phyloP scores from a whole-genome alignment of 140 eudicot species.

The Bidens hawaiensis region DNA sequence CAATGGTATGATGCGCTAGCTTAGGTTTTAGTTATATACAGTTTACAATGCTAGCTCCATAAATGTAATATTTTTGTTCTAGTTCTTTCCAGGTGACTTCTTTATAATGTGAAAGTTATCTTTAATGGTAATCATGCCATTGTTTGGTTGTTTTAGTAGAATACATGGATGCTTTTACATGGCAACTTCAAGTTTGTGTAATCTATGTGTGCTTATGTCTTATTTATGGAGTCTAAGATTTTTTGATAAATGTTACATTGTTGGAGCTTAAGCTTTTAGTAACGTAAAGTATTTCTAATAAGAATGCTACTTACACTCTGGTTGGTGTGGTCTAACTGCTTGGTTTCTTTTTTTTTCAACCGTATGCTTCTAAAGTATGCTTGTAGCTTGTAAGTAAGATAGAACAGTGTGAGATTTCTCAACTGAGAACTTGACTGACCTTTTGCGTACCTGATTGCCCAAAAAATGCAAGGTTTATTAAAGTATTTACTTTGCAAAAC shows the following conservation, averaged over 20 bases:
- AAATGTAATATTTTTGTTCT: background rate
- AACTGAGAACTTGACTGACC: background rate
- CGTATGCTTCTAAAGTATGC: background rate
- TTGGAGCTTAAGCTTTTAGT: constrained; percentile 7
- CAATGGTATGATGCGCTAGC: constrained; percentile 9
- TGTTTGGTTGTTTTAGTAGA: background rate
- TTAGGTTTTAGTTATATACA: background rate
- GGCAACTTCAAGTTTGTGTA: background rate
- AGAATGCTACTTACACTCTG: background rate
- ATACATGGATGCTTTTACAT: background rate
- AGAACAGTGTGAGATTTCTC: too few relatives aligned
- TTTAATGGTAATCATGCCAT: constrained; percentile 1
- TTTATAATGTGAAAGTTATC: background rate
- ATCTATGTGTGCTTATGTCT: background rate
- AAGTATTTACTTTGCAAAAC: background rate
- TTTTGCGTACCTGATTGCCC: background rate
- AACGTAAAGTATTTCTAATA: background rate
- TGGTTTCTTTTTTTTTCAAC: background rate
- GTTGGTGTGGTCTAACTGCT: background rate
- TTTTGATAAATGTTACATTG: background rate
- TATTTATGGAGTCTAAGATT: constrained; percentile 1
- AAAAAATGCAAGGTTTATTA: background rate
- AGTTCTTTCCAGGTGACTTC: too few relatives aligned
- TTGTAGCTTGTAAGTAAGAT: too few relatives aligned
- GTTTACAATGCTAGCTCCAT: background rate